Conservation (phyloP, 2,329 filamentous ascomycete genomes). For the Phyllosticta capitalensis region DNA sequence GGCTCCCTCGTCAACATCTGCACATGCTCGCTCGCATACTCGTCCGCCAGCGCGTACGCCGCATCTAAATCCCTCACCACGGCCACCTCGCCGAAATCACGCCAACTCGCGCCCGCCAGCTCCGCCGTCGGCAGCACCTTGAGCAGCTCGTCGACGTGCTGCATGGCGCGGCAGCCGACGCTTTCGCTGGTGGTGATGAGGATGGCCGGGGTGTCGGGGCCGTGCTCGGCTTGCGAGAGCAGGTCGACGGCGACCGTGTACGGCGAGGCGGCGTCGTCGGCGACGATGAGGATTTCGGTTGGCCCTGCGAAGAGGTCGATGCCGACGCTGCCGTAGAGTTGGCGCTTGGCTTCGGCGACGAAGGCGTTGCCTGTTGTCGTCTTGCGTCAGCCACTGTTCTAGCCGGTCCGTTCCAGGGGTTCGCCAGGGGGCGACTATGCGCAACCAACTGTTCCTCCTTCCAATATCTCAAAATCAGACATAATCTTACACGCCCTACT, state of each 20-base stretch:
- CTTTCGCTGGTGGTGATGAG: slow-evolving; percentile 39
- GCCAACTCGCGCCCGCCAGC: slow-evolving; percentile 8
- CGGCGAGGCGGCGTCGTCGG: slow-evolving; percentile 38
- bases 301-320: slow-evolving; percentile 47
- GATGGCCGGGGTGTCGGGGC: slow-evolving; percentile 42
- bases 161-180: slow-evolving; percentile 9
- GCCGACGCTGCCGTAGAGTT: slow-evolving; percentile 45
- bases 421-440: too few species aligned
- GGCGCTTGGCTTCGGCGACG: slow-evolving; percentile 45
- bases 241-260: slow-evolving; percentile 39
- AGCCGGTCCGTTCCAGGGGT: too few species aligned
- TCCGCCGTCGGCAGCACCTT: slow-evolving; percentile 10
- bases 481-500: too few species aligned
- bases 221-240: slow-evolving; percentile 43
- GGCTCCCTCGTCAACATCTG: slow-evolving; percentile 41
- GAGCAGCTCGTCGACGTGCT: slow-evolving; percentile 9
- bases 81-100: slow-evolving; percentile 37
- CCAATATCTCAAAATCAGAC: too few species aligned
- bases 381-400: too few species aligned
- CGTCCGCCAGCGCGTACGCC: slow-evolving; percentile 36
- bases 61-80: slow-evolving; percentile 36
- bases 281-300: slow-evolving; percentile 44
- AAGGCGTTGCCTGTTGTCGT: slow-evolving; percentile 31
- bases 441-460: too few species aligned
- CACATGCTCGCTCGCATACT: slow-evolving; percentile 43